phyloP scores from a whole-genome alignment of 2,329 filamentous ascomycete genomes.

The Dactylellina parvicollis region DNA sequence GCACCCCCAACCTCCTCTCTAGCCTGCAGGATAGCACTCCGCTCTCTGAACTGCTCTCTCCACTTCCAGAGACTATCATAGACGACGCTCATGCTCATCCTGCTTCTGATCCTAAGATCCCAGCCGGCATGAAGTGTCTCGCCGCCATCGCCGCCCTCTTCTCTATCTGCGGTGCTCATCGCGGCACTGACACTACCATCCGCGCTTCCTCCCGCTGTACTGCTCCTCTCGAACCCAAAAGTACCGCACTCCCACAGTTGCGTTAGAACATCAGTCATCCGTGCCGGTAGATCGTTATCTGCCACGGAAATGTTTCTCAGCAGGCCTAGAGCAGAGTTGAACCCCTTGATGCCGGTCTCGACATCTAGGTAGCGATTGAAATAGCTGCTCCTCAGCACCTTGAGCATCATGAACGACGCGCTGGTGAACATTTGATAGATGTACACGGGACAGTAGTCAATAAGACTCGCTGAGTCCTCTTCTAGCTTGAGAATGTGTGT shows the following conservation, averaged over 20 bases:
- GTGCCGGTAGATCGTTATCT: slow-evolving; percentile 80
- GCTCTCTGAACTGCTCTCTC: slow-evolving; percentile 73
- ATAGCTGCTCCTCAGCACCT: slow-evolving; percentile 77
- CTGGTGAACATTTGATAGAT: slow-evolving; percentile 88
- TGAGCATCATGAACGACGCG: slow-evolving; percentile 78
- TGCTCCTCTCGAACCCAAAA: slow-evolving; percentile 63
- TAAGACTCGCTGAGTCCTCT: slow-evolving; percentile 67
- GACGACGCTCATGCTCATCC: slow-evolving; percentile 85
- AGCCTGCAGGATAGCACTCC: slow-evolving; percentile 60
- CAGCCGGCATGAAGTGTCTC: slow-evolving; percentile 63
- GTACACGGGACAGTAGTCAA: slow-evolving; percentile 77
- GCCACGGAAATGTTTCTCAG: slow-evolving; percentile 78
- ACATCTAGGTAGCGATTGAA: slow-evolving; percentile 78
- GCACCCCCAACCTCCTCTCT: slow-evolving; percentile 63
- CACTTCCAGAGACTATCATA: slow-evolving; percentile 88
- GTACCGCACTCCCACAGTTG: slow-evolving; percentile 83
- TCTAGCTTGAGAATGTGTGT: slow-evolving; percentile 69
- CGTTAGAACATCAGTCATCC: slow-evolving; percentile 83
- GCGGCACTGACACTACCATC: slow-evolving; percentile 66
- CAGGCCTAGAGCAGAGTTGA: slow-evolving; percentile 75
- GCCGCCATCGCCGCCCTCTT: slow-evolving; percentile 36
- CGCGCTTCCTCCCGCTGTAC: slow-evolving; percentile 60
- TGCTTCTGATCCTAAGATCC: slow-evolving; percentile 81
- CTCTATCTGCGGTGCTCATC: slow-evolving; percentile 25
- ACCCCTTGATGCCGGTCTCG: slow-evolving; percentile 73